These are phyloP conservation scores for Eucalyptus cloeziana DNA, from an alignment of 345 rosid species.

Conservation along the genomic window DNA sequence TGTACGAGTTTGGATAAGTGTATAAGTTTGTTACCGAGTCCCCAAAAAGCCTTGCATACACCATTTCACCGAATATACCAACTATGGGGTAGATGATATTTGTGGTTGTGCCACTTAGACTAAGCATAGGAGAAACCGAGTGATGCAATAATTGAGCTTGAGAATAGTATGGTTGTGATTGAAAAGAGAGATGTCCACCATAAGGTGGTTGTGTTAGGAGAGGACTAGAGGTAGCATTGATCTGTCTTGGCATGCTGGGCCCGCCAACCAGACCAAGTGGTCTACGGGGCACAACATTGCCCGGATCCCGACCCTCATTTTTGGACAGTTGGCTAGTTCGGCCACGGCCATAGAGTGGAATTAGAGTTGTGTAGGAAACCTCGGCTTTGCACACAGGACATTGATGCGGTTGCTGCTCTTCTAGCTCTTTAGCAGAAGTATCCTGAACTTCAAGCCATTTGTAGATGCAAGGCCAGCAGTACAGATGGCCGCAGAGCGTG, in stretches of 20 bases:
- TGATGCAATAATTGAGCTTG: conserved; percentile 9
- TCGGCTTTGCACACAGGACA: conserved; percentile 94
- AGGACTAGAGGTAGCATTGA: not conserved
- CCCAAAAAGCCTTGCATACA: conserved; percentile 51
- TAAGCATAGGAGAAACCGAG: conserved; percentile 16
- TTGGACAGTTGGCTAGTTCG: conserved; percentile 13
- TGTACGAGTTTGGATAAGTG: conserved; percentile 37
- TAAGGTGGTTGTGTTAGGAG: conserved; percentile 8
- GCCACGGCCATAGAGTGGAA: conserved; percentile 84
- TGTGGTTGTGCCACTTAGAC: conserved; percentile 16
- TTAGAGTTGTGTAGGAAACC: conserved; percentile 46
- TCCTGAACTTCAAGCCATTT: conserved; percentile 62
- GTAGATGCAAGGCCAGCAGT: conserved; percentile 95
- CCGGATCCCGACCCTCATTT: conserved; percentile 15
- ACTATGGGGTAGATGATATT: conserved; percentile 29
- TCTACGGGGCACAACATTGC: conserved; percentile 29
- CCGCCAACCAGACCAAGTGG: conserved; percentile 29
- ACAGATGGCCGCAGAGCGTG: conserved; percentile 88
- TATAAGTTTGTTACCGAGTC: conserved; percentile 29
- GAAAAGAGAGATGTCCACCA: conserved; percentile 2
- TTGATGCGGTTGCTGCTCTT: conserved; percentile 32
- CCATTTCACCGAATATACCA: conserved; percentile 65
- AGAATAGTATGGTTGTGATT: conserved; percentile 12
- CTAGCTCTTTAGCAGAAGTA: conserved; percentile 9
- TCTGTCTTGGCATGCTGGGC: conserved; percentile 11